Evolutionary conservation across 2,329 filamentous ascomycete genomes (phyloP).

Genomic region (Orbilia blumenaviensis): DNA sequence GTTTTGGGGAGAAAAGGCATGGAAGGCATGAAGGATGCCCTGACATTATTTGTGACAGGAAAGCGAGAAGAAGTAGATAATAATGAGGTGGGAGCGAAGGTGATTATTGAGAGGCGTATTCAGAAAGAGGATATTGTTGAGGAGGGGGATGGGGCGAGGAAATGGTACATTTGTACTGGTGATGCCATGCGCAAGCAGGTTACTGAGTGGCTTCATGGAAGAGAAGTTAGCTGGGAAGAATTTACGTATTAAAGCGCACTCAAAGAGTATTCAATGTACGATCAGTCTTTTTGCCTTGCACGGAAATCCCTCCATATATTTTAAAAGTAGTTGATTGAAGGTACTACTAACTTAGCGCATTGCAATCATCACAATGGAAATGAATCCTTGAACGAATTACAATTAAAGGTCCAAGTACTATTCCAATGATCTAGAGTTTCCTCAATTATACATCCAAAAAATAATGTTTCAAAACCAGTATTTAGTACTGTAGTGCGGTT

Average conservation of each 20-base stretch:
- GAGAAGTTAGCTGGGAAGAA: conserved; percentile 65
- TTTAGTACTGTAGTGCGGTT: too few species aligned
- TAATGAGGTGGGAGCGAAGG: conserved; percentile 12
- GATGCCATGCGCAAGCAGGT: conserved; percentile 65
- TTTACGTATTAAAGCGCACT: conserved; percentile 63
- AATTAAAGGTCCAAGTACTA: too few species aligned
- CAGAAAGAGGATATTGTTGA: conserved; percentile 63
- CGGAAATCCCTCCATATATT: too few species aligned
- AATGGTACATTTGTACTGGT: conserved; percentile 71
- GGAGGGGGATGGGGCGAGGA: conserved; percentile 60
- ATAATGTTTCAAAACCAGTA: too few species aligned
- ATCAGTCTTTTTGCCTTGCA: too few species aligned
- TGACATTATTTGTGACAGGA: conserved; percentile 74
- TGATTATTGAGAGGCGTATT: conserved; percentile 63
- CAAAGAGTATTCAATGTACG: neutral
- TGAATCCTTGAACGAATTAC: too few species aligned
- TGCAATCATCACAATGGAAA: too few species aligned
- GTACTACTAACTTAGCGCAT: too few species aligned
- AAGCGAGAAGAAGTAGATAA: neutral
- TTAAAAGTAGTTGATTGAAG: too few species aligned
- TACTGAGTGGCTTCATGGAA: conserved; percentile 64
- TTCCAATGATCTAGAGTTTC: too few species aligned
- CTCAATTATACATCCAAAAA: too few species aligned
- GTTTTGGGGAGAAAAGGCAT: conserved; percentile 66
- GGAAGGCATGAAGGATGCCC: conserved; percentile 64